Conservation (phyloP, 305 asterid species). For the Striga hermonthica region DNA sequence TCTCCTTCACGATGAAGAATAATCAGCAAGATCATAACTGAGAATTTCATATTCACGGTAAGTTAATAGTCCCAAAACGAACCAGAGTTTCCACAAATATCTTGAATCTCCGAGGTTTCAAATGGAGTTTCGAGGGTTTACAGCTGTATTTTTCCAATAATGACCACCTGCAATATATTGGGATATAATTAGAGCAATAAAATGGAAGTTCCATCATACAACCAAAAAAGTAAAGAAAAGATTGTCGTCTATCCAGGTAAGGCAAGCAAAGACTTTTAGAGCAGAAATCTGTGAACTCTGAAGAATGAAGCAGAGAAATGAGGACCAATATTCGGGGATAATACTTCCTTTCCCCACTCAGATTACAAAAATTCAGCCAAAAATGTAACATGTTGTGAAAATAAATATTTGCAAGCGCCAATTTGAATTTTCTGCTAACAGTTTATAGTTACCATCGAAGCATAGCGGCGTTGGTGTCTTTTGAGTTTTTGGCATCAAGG, state of each 20-base stretch:
- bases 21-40: constrained; percentile 34
- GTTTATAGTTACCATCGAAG: constrained; percentile 72
- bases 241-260: not conserved
- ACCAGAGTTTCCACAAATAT: constrained; percentile 91
- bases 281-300: not conserved
- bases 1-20: constrained; percentile 60
- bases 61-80: constrained; percentile 36
- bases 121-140: constrained; percentile 96
- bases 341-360: no score
- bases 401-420: not conserved
- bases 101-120: constrained; percentile 97
- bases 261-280: not conserved
- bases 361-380: no score
- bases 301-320: not conserved
- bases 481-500: constrained; percentile 94
- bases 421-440: constrained; percentile 19
- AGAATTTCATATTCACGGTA: constrained; percentile 20
- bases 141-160: constrained; percentile 95
- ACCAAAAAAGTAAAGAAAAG: not conserved
- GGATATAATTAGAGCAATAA: constrained; percentile 11
- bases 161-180: constrained; percentile 75
- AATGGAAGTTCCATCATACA: constrained; percentile 12
- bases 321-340: not conserved
- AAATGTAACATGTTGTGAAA: constrained; percentile 1
- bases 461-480: constrained; percentile 97